These are phyloP conservation scores for Naganishia sp. DNA, from an alignment of 1,284 basidiomycete species.

Conservation along the genomic window DNA sequence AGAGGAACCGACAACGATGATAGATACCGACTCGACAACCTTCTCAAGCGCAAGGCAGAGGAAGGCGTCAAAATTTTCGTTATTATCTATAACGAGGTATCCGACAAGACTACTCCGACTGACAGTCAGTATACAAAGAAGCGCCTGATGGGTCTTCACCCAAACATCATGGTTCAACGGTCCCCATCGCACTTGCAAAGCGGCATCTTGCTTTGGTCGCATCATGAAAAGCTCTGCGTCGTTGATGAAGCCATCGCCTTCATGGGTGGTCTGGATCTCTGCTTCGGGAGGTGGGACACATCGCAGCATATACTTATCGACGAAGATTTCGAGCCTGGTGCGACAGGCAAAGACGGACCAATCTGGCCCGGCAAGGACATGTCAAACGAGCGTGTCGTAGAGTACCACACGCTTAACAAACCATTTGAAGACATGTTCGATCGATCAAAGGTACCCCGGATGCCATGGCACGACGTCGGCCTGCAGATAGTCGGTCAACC, in stretches of 20 bases:
- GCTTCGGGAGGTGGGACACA: slow-evolving; percentile 94
- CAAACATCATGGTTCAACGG: slow-evolving; percentile 93
- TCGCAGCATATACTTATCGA: slow-evolving; percentile 89
- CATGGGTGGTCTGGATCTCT: slow-evolving; percentile 92
- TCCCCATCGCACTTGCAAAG: slow-evolving; percentile 97
- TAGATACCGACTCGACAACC: slow-evolving; percentile 81
- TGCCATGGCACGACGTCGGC: slow-evolving; percentile 99
- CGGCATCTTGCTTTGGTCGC: slow-evolving; percentile 97
- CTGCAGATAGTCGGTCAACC: slow-evolving; percentile 96
- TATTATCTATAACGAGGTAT: slow-evolving; percentile 96
- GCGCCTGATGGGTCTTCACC: slow-evolving; percentile 78
- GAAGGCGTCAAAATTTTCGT: slow-evolving; percentile 97
- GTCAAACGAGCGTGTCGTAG: slow-evolving; percentile 82
- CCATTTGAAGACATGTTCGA: slow-evolving; percentile 95
- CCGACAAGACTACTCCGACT: slow-evolving; percentile 90
- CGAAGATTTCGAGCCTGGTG: slow-evolving; percentile 64
- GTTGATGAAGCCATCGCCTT: slow-evolving; percentile 97
- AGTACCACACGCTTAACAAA: slow-evolving; percentile 85
- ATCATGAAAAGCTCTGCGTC: slow-evolving; percentile 97
- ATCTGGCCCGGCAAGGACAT: slow-evolving; percentile 78
- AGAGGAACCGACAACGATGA: slow-evolving; percentile 78
- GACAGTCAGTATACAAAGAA: slow-evolving; percentile 89
- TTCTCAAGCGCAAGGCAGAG: slow-evolving; percentile 88
- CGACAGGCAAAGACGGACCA: slow-evolving; percentile 62
- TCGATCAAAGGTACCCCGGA: slow-evolving; percentile 80